Base-by-base conservation (phyloP, 257 asterid species). In the Jacaranda copaia region DNA sequence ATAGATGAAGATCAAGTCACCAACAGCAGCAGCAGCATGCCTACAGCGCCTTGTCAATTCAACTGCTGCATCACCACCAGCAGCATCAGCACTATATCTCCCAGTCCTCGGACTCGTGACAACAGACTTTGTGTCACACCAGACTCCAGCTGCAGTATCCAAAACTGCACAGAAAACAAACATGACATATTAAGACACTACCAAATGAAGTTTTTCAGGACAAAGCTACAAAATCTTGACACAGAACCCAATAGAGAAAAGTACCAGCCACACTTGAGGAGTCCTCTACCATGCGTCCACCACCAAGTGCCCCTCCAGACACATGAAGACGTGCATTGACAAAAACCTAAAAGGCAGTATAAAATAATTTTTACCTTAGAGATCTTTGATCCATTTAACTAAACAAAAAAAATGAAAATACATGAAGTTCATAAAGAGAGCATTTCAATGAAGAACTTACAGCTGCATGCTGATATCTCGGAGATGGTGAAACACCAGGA, bases 271-370 rank as follows among this genome's bases (percentile, higher is more conserved):
- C 86, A 84, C 99, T 96, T 20, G 99, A 96, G 38, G 98, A 96
- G 97, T 96, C 99, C 86, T 96, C 99, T 61, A 95, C 99, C 98
- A 93, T 95, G 81, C 97, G 94, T 64, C 99, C 99, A 45, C 99
- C 98, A 38, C 99, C 99, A 83, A 96, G 98, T 77, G 99, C 97
- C 53, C 99, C 99, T 62, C 99, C 99, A 85, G 97, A 93, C 61
- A 93, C 99, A 90, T 96, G 99, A 64, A 96, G 97, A 56, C 99
- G 94, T 18, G 98, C 99, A 86, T 93, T 96, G 77, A 96, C 98
- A 84, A 96, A 96, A 78, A 96, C 99, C 99, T 96, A 84, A 73
- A 77, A 61, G 56, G 64, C 76, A 70, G 74, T 59, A 73, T 15
- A 61, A 16, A 48, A 70, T 56, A 57, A 58, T 51, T 51, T 53